Evolutionary conservation across 2,329 filamentous ascomycete species (phyloP), one percentile per base, ranked within the genome.

Genomic region (Curvularia lunata): DNA sequence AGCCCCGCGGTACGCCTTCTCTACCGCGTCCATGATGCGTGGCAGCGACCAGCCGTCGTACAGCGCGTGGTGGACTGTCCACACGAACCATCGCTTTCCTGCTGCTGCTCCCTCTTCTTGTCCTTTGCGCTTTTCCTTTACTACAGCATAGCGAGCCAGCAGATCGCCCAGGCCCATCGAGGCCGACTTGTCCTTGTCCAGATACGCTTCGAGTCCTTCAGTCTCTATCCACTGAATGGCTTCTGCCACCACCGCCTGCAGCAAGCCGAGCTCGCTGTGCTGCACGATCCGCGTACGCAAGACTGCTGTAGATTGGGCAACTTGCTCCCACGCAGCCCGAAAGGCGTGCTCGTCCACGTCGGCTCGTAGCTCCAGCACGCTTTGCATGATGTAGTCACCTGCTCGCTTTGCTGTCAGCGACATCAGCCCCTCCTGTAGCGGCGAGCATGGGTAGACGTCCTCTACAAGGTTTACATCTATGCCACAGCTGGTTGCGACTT

Each of bases 401-500:
- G 78, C 77, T 23, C 81, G 75, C 65, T 83, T 83, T 56, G 79
- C 77, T 2, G 83, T 83, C 5, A 86, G 68, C 0, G 83, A 82
- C 75, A 86, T 18, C 13, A 86, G 76, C 2, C 80, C 82, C 64
- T 85, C 83, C 58, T 86, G 84, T 0, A 85, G 72, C 0, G 83
- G 80, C 0, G 83, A 84, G 71, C 82, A 84, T 1, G 84, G 84
- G 52, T 85, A 86, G 0, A 84, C 69, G 56, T 86, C 83, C 48
- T 84, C 80, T n/a, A 78, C 62, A 19, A 67, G 58, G 1, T 10
- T 9, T 13, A 5, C 3, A 13, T 50, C 30, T 8, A 54, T 7
- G 5, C n/a, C 23, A 16, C 52, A 54, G 19, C 4, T 12, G 18
- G 32, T 25, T 3, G 48, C 54, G 2, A 52, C 16, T 6, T 48